Evolutionary conservation across 2,329 filamentous ascomycete species (phyloP).

Genomic region (Aciculosporium take): DNA sequence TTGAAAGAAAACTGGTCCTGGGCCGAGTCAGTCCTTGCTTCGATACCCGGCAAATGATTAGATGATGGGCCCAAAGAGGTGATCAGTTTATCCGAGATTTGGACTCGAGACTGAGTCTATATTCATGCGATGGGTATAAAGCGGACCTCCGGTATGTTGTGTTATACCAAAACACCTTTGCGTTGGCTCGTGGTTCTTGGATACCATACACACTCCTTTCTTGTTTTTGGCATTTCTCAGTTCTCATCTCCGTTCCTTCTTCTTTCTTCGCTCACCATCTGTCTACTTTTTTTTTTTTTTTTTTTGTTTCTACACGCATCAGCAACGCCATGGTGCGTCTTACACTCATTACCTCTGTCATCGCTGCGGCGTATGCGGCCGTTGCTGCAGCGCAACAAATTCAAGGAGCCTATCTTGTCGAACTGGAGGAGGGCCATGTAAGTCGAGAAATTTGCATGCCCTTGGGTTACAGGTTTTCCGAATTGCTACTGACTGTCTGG

Average conservation of each 20-base stretch:
- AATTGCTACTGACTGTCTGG: background rate
- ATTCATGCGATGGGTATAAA: too few relatives aligned
- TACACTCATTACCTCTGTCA: conserved; percentile 6
- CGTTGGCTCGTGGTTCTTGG: too few relatives aligned
- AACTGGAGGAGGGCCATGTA: conserved; percentile 36
- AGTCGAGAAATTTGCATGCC: background rate
- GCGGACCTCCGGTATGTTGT: too few relatives aligned
- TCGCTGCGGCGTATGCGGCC: conserved; percentile 14
- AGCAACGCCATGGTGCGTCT: conserved; percentile 7
- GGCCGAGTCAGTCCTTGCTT: background rate
- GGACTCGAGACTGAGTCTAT: too few relatives aligned
- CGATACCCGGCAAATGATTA: background rate
- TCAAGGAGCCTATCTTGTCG: conserved; percentile 37
- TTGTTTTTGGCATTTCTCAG: too few relatives aligned
- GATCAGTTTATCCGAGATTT: background rate
- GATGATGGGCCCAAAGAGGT: background rate
- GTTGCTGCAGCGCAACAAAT: conserved; percentile 19
- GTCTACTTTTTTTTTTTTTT: background rate
- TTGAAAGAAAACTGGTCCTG: too few relatives aligned
- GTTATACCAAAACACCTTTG: too few relatives aligned
- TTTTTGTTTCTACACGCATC: background rate
- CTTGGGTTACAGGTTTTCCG: background rate
- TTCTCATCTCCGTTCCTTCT: background rate
- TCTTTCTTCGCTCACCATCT: background rate
- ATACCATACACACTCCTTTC: too few relatives aligned